Base-by-base conservation (phyloP, 2,329 filamentous ascomycete genomes). In the Epichloe elymi region DNA sequence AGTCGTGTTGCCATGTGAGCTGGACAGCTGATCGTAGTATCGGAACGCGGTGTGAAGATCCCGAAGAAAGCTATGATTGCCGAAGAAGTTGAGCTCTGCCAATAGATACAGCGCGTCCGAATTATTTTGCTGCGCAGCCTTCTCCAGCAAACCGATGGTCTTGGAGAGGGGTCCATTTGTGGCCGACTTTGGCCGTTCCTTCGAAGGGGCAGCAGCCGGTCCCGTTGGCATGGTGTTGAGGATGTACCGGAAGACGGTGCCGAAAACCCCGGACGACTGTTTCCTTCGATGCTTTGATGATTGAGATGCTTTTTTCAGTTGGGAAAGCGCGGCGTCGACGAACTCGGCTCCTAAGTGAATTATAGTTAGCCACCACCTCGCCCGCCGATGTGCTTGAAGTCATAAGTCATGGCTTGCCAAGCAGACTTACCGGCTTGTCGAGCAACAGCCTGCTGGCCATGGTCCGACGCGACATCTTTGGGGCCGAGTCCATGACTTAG, bases 51-150 rank as follows among this genome's bases (percentile, higher is more conserved):
- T 75, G 35, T 78, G 74, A 58, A 95, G 88, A 63, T 96, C 82
- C 56, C 84, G 78, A 2, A 91, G 90, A 61, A 96, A 79, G 20
- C 87, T 86, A 67, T 85, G 95, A 67, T 97, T 96, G 64, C 93
- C 93, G 61, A 93, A 89, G 68, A 97, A 97, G 71, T 94, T 95
- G 76, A 98, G 84, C 65, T 98, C 88, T 17, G 88, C 93, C 23
- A 98, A 76, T 15, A 95, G 74, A 62, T 85, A 95, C 44, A 97
- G 79, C 5, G 93, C 93, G 65, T 98, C 90, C 2, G 87, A 78
- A 62, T 88, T 81, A 56, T 79, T 78, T 54, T 73, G 68, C 15
- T 67, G 65, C 14, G 75, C 73, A 1, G 78, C 74, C 51, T 74
- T 67, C 54, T 79, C 69, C 19, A 82, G 71, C 20, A 78, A 66